These are phyloP conservation scores for Citrus maxima DNA, from an alignment of 345 rosid species.

Conservation along the genomic window DNA sequence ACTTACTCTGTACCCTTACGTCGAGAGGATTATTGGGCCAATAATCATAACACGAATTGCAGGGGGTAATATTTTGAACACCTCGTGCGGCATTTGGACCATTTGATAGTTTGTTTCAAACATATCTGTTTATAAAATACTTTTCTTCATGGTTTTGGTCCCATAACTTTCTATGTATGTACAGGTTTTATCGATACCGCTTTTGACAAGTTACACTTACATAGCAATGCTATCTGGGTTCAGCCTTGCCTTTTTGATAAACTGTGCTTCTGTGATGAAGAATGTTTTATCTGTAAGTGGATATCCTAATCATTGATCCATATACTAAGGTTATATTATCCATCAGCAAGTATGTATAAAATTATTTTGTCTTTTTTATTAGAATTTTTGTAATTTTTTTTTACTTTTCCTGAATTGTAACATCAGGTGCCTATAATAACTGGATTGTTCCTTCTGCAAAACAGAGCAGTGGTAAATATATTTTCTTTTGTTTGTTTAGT, in stretches of 20 bases:
- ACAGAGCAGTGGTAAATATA: constrained; percentile 44
- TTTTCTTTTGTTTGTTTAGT: background rate
- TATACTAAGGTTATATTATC: too few species aligned
- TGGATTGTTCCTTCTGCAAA: constrained; percentile 45
- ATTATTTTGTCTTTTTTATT: background rate
- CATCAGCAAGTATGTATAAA: too few species aligned
- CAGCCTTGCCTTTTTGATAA: constrained; percentile 43
- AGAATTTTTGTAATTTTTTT: background rate
- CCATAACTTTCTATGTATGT: background rate
- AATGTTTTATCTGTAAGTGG: constrained; percentile 58
- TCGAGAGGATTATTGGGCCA: constrained; percentile 68
- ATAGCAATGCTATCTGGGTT: constrained; percentile 70
- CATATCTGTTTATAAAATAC: background rate
- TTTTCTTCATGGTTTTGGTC: background rate
- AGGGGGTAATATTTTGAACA: constrained; percentile 54
- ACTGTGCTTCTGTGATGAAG: constrained; percentile 67
- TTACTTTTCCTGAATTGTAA: background rate
- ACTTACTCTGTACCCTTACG: constrained; percentile 49
- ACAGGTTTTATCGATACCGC: constrained; percentile 53
- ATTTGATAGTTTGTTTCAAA: background rate
- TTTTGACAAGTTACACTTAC: constrained; percentile 60
- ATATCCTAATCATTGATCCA: background rate
- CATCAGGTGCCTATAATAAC: constrained; percentile 36
- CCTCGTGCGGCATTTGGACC: background rate
- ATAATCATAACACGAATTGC: constrained; percentile 44